Percentiles rank a stretch among this genome's conserved stretches.
phyloP scores from a whole-genome alignment of 495 filamentous ascomycete genomes.

The Aspergillus carlsbadensis region DNA sequence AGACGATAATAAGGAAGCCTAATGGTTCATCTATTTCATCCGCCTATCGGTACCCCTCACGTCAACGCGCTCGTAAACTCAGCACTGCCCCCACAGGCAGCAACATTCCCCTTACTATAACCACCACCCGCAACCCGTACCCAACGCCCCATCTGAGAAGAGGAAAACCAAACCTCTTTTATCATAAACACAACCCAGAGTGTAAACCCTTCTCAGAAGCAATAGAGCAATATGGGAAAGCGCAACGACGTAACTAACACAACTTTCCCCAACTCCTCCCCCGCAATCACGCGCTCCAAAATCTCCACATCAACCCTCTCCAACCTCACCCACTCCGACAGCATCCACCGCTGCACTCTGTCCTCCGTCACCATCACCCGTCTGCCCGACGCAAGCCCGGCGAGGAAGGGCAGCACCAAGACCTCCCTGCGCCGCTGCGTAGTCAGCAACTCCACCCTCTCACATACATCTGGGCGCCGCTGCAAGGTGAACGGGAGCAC shows the following conservation, averaged over 20 bases:
- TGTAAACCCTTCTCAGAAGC: not conserved
- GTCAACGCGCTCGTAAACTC: not conserved
- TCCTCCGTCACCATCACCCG: conserved; percentile 1
- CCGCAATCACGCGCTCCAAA: conserved; percentile 20
- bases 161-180: not conserved
- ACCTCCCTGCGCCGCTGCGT: conserved; percentile 22
- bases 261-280: conserved; percentile 12
- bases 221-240: conserved; percentile 5
- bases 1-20: too few relatives aligned
- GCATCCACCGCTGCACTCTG: conserved; percentile 15
- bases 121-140: not conserved
- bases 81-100: conserved; percentile 3
- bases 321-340: conserved; percentile 16
- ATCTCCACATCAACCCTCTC: conserved; percentile 19
- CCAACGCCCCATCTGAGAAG: not conserved
- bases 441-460: conserved; percentile 22
- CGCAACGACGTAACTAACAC: conserved; percentile 2
- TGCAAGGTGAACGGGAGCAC: conserved; percentile 20
- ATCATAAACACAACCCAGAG: not conserved
- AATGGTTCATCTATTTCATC: too few relatives aligned
- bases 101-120: conserved; percentile 4
- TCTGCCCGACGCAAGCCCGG: not conserved
- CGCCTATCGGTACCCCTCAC: not conserved
- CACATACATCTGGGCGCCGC: conserved; percentile 14
- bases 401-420: too few relatives aligned